These are phyloP conservation scores for Amylostereum areolatum DNA, from an alignment of 1,284 basidiomycete genomes.

Conservation along the genomic window DNA sequence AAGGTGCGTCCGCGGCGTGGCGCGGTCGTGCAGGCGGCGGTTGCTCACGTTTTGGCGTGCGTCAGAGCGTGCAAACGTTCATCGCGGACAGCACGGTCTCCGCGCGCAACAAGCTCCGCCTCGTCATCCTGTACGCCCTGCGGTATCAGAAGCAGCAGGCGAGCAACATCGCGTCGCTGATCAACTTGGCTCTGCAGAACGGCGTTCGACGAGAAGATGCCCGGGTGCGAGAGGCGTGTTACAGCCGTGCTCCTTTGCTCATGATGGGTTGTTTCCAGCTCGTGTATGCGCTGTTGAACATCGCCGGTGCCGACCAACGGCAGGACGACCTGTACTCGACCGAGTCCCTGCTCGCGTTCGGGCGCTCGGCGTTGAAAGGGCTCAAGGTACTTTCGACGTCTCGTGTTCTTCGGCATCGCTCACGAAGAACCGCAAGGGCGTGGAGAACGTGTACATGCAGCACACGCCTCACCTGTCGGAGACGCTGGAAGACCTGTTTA, in stretches of 20 bases:
- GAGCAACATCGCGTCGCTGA: slow-evolving; percentile 78
- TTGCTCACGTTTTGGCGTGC: background rate
- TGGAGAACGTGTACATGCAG: slow-evolving; percentile 99
- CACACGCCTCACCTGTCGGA: slow-evolving; percentile 92
- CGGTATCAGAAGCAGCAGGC: slow-evolving; percentile 92
- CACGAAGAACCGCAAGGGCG: slow-evolving; percentile 53
- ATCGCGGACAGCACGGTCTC: slow-evolving; percentile 66
- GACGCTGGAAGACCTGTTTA: slow-evolving; percentile 88
- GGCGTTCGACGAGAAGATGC: slow-evolving; percentile 85
- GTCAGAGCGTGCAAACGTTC: slow-evolving; percentile 73
- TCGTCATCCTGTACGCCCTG: slow-evolving; percentile 93
- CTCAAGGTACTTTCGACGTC: slow-evolving; percentile 61
- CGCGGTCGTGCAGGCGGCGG: background rate
- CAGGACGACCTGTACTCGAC: slow-evolving; percentile 98
- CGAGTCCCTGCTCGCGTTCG: slow-evolving; percentile 91
- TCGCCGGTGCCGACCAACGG: slow-evolving; percentile 92
- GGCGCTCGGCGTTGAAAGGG: slow-evolving; percentile 92
- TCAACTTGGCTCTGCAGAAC: slow-evolving; percentile 77
- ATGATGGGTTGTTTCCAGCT: slow-evolving; percentile 44
- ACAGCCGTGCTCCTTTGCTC: too few species aligned
- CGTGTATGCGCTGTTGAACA: slow-evolving; percentile 90
- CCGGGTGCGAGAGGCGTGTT: slow-evolving; percentile 52
- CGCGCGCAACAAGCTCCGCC: slow-evolving; percentile 79
- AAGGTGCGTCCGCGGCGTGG: slow-evolving; percentile 45
- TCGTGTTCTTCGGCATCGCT: slow-evolving; percentile 3